A percentile compares a stretch with the other conserved stretches of the same genome.
phyloP scores from a whole-genome alignment of 2,329 filamentous ascomycete species.

The Aspergillus fumigatus region DNA sequence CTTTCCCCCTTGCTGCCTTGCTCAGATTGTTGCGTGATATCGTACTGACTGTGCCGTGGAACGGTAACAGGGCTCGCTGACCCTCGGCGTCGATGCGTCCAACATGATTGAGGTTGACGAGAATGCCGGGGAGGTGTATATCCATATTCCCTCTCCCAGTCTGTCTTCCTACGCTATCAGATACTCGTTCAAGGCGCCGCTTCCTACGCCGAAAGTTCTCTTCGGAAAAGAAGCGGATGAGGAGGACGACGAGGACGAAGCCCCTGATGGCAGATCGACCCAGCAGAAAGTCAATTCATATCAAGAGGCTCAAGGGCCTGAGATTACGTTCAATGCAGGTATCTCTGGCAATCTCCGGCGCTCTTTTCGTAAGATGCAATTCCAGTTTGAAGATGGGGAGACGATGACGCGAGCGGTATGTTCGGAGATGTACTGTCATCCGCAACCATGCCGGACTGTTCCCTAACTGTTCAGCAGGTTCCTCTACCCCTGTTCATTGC shows the following conservation, averaged over 20 bases:
- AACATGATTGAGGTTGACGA: slow-evolving; percentile 28
- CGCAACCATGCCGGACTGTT: neutral
- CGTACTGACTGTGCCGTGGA: slow-evolving; percentile 6
- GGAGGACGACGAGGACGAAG: slow-evolving; percentile 9
- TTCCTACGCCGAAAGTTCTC: slow-evolving; percentile 24
- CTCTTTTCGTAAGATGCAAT: slow-evolving; percentile 16
- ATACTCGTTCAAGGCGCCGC: slow-evolving; percentile 33
- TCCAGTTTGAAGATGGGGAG: slow-evolving; percentile 24
- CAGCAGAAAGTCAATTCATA: neutral
- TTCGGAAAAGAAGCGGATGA: slow-evolving; percentile 16
- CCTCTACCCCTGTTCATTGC: slow-evolving; percentile 25
- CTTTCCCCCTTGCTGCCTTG: neutral
- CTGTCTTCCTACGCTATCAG: slow-evolving; percentile 25
- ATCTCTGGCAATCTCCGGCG: slow-evolving; percentile 28
- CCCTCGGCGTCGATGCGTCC: slow-evolving; percentile 32
- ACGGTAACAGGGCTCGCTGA: slow-evolving; percentile 25
- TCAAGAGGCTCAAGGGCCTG: slow-evolving; percentile 11
- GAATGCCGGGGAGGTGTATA: slow-evolving; percentile 24
- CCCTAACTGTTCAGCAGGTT: slow-evolving; percentile 21
- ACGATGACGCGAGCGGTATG: slow-evolving; percentile 25
- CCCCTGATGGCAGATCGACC: slow-evolving; percentile 2
- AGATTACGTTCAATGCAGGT: slow-evolving; percentile 30
- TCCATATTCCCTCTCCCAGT: slow-evolving; percentile 25
- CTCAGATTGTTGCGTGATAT: neutral
- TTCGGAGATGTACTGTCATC: neutral